Conservation (phyloP, 164 flowering plant genomes). For the Kalanchoe fedtschenkoi region DNA sequence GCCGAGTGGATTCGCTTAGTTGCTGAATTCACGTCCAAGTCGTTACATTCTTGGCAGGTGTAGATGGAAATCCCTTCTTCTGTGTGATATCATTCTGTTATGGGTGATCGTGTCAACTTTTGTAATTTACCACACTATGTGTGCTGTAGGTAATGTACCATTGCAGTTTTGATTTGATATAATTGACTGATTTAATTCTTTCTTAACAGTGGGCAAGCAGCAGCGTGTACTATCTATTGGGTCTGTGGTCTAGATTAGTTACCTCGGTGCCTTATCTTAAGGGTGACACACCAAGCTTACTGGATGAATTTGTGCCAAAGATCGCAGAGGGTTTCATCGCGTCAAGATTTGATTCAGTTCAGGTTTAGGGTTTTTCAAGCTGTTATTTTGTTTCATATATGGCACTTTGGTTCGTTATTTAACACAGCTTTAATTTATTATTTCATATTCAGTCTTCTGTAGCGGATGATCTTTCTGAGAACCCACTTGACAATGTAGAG, state of each 20-base stretch:
- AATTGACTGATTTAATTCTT: neutral
- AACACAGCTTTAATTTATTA: slow-evolving; percentile 4
- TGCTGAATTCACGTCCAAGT: slow-evolving; percentile 84
- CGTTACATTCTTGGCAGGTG: slow-evolving; percentile 98
- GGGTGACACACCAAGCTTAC: slow-evolving; percentile 81
- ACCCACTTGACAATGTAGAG: slow-evolving; percentile 88
- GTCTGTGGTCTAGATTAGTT: slow-evolving; percentile 95
- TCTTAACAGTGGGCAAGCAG: slow-evolving; percentile 91
- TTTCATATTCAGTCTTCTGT: slow-evolving; percentile 50
- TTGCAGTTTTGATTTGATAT: neutral
- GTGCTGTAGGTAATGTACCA: neutral
- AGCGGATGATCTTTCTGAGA: slow-evolving; percentile 77
- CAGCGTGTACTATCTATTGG: slow-evolving; percentile 93
- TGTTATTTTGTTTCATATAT: neutral
- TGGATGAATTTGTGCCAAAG: slow-evolving; percentile 94
- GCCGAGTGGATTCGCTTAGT: slow-evolving; percentile 94
- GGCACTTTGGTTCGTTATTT: neutral
- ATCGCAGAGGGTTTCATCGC: slow-evolving; percentile 88
- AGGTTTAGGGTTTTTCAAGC: slow-evolving; percentile 28
- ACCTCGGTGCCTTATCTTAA: slow-evolving; percentile 91
- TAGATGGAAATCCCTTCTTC: slow-evolving; percentile 3
- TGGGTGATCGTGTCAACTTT: neutral
- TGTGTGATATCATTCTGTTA: neutral
- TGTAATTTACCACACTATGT: neutral
- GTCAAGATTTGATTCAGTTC: slow-evolving; percentile 92